Percentiles rank a stretch among this genome's conserved stretches.
Evolutionary conservation across 139 green algal species (phyloP).

Genomic region (Chlorella sp.): DNA sequence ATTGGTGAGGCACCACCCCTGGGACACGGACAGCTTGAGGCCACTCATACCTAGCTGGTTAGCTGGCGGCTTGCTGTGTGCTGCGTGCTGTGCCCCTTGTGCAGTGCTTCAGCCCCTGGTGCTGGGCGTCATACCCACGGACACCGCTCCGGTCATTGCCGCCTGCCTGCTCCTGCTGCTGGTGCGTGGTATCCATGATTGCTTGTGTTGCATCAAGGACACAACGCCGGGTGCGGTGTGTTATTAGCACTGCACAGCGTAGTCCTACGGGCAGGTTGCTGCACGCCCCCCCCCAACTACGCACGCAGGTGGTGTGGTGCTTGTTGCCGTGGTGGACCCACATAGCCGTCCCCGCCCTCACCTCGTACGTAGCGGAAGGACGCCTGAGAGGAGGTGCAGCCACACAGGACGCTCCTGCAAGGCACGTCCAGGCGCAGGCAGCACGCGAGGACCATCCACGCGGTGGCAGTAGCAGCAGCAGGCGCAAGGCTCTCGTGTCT

Average conservation of each 20-base stretch:
- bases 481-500: no score
- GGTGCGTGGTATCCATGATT: conserved; percentile 15
- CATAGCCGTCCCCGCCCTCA: background rate
- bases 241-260: background rate
- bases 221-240: background rate
- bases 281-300: background rate
- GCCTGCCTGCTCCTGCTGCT: conserved; percentile 12
- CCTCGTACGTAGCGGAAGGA: background rate
- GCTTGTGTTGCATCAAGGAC: background rate
- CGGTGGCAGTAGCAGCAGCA: background rate
- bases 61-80: no score
- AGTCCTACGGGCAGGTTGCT: background rate
- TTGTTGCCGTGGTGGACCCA: conserved; percentile 7
- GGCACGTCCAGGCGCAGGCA: background rate
- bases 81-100: background rate
- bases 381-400: background rate
- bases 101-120: conserved; percentile 21
- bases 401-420: background rate
- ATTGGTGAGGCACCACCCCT: no score
- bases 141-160: conserved; percentile 23
- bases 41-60: no score
- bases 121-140: conserved; percentile 21
- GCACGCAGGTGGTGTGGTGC: background rate
- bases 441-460: background rate
- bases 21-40: no score